A percentile compares a stretch with the other conserved stretches of the same genome.
phyloP scores from a whole-genome alignment of 2,329 filamentous ascomycete species.

The Phoma sp. region DNA sequence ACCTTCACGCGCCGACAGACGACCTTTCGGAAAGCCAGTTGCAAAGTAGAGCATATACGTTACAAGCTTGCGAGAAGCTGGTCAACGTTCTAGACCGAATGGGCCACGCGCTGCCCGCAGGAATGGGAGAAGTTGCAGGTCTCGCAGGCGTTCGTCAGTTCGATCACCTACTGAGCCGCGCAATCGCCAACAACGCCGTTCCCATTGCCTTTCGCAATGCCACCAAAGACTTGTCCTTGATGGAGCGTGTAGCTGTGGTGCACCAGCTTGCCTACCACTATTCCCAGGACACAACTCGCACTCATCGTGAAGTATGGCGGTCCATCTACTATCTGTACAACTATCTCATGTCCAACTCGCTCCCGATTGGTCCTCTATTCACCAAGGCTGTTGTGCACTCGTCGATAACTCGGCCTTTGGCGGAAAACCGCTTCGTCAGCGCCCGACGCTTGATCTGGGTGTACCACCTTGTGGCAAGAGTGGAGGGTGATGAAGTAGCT shows the following conservation, averaged over 20 bases:
- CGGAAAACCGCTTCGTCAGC: conserved; percentile 39
- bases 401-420: conserved; percentile 34
- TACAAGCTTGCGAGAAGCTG: conserved; percentile 18
- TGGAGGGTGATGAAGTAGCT: conserved; percentile 38
- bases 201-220: conserved; percentile 31
- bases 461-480: conserved; percentile 33
- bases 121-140: conserved; percentile 3
- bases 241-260: conserved; percentile 29
- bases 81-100: conserved; percentile 12
- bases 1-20: background rate
- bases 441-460: conserved; percentile 39
- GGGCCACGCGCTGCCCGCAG: conserved; percentile 1
- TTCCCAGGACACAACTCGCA: conserved; percentile 33
- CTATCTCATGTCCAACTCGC: conserved; percentile 28
- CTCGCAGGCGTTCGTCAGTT: conserved; percentile 30
- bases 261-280: conserved; percentile 45
- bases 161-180: conserved; percentile 33
- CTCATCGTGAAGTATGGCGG: conserved; percentile 29
- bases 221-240: conserved; percentile 19
- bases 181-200: conserved; percentile 28
- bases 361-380: conserved; percentile 39
- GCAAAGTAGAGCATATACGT: background rate
- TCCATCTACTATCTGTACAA: conserved; percentile 37
- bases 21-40: background rate
- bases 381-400: conserved; percentile 36